Base-by-base conservation (phyloP, 176 grass and related monocot species). In the Thinopyrum elongatum region DNA sequence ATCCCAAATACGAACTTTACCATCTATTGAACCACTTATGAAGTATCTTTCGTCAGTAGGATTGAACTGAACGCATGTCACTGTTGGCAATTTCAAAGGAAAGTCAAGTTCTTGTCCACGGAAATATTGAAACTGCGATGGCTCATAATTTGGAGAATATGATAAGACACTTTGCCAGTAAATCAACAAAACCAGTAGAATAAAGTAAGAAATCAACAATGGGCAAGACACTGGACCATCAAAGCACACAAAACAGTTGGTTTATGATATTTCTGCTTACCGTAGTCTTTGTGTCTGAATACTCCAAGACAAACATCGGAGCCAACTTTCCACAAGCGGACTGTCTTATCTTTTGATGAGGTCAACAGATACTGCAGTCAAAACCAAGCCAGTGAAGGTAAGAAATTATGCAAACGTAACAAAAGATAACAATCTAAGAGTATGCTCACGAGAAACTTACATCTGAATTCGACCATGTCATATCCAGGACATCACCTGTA, bases 21-120 rank as follows among this genome's bases (percentile, higher is more conserved):
- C 88, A 85, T 99, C 97, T 83, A 96, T 83, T 36, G 97, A 99
- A 70, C 97, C 97, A 36, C 86, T 99, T 39, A 96, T 92, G 82
- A 99, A 99, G 87, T 91, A 88, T 60, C 35, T 83, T 41, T 99
- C 94, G 64, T 94, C 87, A 51, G 80, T 60, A 59, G 97, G 97
- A 83, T 88, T 92, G 94, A 99, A 99, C 25, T 99, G 94, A 60
- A 99, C 87, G 49, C 90, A 92, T 6, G 97, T 99, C 29, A 99
- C 97, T 99, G 88, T 70, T 77, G 47, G 61, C 22, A 80, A 73
- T 80, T 46, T 31, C 21, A 85, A 82, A 84, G 8, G 1, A 87
- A 86, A 55, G 57, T 86, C 53, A 87, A 80, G 31, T 60, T 16
- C 9, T 36, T 51, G 26, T 82, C 8, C 55, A 34, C 0, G 5